phyloP scores from a whole-genome alignment of 176 grass and related monocot species.

The Otatea glauca region DNA sequence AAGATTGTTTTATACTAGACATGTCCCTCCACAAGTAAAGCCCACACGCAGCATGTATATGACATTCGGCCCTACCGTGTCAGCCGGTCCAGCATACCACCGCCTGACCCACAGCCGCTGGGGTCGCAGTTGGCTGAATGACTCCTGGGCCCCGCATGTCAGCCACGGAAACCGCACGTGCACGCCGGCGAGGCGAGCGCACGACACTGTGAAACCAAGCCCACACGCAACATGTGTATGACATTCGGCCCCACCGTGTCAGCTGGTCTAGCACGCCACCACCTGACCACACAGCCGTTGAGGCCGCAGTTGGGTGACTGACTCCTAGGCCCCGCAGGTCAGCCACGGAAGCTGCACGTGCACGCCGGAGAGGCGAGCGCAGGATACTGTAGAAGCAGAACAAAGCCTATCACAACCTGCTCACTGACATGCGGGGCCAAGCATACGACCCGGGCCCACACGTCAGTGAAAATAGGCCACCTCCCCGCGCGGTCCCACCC shows the following conservation, averaged over 20 bases:
- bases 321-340: neutral
- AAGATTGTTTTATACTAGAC: too few species aligned
- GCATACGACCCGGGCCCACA: accelerated
- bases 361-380: neutral
- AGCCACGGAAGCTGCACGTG: constrained; percentile 13
- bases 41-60: neutral
- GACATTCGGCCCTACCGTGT: neutral
- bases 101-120: neutral
- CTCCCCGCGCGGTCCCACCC: neutral
- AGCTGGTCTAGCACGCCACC: neutral
- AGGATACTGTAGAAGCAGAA: neutral
- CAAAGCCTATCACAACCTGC: neutral
- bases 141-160: too few species aligned
- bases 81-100: neutral
- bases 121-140: too few species aligned
- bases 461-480: neutral
- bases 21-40: too few species aligned
- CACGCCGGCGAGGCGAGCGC: neutral
- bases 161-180: constrained; percentile 18
- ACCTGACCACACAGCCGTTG: neutral
- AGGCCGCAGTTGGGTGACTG: neutral
- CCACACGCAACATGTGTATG: neutral
- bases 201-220: neutral
- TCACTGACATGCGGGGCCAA: neutral
- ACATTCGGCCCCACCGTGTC: neutral